These are phyloP conservation scores for Stemphylium lycopersici DNA, from an alignment of 2,329 filamentous ascomycete species.

Conservation along the genomic window DNA sequence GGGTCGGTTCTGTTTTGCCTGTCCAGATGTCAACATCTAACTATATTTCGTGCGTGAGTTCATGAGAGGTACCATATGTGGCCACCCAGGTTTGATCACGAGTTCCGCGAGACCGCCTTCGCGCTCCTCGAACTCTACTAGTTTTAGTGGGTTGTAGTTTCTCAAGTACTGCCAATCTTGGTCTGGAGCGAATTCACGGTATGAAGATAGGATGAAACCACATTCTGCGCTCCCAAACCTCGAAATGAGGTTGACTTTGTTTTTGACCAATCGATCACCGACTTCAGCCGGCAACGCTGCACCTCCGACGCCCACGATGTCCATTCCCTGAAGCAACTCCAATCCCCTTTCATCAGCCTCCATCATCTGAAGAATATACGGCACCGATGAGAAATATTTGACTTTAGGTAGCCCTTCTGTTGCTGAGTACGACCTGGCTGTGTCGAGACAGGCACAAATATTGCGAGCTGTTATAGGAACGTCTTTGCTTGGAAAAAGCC, in stretches of 20 bases:
- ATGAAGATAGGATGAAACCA: slow-evolving; percentile 68
- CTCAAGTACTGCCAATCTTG: slow-evolving; percentile 68
- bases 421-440: slow-evolving; percentile 36
- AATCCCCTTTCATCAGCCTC: slow-evolving; percentile 86
- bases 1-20: slow-evolving; percentile 62
- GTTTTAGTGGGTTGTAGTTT: slow-evolving; percentile 46
- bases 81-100: slow-evolving; percentile 63
- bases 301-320: slow-evolving; percentile 68
- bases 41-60: neutral
- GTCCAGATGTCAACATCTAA: neutral
- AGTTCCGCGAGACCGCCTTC: slow-evolving; percentile 57
- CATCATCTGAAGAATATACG: slow-evolving; percentile 90
- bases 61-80: slow-evolving; percentile 53
- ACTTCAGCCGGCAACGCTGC: slow-evolving; percentile 61
- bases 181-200: slow-evolving; percentile 61
- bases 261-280: slow-evolving; percentile 60
- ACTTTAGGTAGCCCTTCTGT: slow-evolving; percentile 44
- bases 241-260: slow-evolving; percentile 63
- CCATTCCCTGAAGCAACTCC: slow-evolving; percentile 63
- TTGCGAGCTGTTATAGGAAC: slow-evolving; percentile 64
- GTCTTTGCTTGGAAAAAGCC: slow-evolving; percentile 65
- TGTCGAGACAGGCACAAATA: slow-evolving; percentile 56
- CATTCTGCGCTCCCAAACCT: slow-evolving; percentile 71
- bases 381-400: slow-evolving; percentile 68
- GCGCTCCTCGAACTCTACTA: slow-evolving; percentile 56